Conservation (phyloP, 192 early-diverging fungal genomes). For the Backusella mclennaniae region DNA sequence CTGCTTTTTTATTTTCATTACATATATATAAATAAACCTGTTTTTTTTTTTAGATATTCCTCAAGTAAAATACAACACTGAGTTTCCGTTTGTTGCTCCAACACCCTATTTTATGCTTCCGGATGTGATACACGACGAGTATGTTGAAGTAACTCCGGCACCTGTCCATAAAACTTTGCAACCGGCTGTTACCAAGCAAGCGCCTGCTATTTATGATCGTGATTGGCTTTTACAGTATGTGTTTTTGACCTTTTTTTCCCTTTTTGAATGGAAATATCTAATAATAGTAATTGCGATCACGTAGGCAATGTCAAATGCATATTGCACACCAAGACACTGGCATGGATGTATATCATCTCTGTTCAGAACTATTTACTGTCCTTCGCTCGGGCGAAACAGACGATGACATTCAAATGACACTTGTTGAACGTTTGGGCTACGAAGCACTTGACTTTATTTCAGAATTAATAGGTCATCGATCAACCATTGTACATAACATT, state of each 20-base stretch:
- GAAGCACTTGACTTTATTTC: constrained; percentile 69
- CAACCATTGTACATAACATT: constrained; percentile 61
- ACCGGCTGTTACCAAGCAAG: not conserved
- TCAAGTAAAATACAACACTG: not conserved
- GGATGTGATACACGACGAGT: not conserved
- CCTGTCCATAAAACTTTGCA: not conserved
- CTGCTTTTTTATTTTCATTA: not conserved
- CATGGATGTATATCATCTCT: constrained; percentile 55
- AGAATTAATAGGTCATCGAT: constrained; percentile 54
- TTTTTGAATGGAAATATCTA: not conserved
- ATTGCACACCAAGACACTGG: constrained; percentile 36
- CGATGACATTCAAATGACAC: constrained; percentile 61
- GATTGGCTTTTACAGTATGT: constrained; percentile 53
- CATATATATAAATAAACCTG: not conserved
- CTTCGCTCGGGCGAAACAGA: constrained; percentile 57
- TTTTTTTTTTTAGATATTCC: not conserved
- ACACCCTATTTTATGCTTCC: not conserved
- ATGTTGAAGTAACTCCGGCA: not conserved
- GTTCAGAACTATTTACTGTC: constrained; percentile 69
- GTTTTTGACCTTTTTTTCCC: not conserved
- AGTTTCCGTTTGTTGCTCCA: constrained; percentile 5
- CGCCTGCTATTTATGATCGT: constrained; percentile 33
- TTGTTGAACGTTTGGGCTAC: constrained; percentile 76
- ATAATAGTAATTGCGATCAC: not conserved
- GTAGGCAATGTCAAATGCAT: constrained; percentile 56